Conservation (phyloP, 257 asterid species). For the Solanum pennellii region DNA sequence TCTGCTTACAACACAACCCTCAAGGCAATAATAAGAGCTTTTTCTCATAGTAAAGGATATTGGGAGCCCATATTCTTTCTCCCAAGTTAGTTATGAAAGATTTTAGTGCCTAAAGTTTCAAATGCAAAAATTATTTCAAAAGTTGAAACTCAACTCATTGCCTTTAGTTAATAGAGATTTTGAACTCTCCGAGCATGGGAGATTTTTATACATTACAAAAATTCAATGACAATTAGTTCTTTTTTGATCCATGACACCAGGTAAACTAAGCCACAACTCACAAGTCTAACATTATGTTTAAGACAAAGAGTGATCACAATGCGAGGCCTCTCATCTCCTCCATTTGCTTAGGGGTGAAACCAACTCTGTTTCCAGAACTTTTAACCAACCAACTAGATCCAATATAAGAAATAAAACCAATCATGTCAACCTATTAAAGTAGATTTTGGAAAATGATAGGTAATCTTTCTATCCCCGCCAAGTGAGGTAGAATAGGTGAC, state of each 20-base stretch:
- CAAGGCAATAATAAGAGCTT: background rate
- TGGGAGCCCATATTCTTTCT: background rate
- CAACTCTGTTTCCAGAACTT: background rate
- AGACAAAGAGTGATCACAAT: background rate
- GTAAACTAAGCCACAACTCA: background rate
- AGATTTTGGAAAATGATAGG: background rate
- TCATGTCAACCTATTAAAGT: background rate
- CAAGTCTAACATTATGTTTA: background rate
- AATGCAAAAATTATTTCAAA: background rate
- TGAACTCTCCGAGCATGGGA: background rate
- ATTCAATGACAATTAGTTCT: background rate
- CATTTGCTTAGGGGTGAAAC: background rate
- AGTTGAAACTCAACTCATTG: background rate
- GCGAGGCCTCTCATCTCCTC: background rate
- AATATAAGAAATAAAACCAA: background rate
- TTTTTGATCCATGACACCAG: background rate
- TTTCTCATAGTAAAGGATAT: background rate
- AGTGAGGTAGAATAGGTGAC: background rate
- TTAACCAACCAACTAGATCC: background rate
- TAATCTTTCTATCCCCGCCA: background rate
- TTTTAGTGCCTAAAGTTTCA: background rate
- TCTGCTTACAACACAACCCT: background rate
- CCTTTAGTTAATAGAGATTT: background rate
- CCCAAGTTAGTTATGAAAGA: background rate
- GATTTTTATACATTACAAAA: background rate